Conservation (phyloP, 1,284 basidiomycete species). For the Puccinia polysora region DNA sequence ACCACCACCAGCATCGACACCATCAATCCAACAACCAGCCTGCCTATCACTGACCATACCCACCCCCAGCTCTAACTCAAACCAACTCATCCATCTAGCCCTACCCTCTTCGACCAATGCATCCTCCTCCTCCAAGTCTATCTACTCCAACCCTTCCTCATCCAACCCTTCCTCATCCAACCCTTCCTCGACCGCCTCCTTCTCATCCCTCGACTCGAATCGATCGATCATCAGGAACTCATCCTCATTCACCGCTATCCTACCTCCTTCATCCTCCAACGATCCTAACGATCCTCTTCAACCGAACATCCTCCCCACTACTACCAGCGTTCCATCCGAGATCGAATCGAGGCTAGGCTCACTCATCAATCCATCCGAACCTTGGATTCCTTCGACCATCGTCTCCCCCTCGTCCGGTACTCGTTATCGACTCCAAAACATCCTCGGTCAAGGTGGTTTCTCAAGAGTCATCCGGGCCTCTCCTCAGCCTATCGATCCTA, state of each 20-base stretch:
- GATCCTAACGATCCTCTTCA: too few species aligned
- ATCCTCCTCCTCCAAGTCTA: conserved; percentile 13
- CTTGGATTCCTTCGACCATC: conserved; percentile 9
- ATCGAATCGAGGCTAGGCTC: too few species aligned
- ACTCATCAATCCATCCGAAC: too few species aligned
- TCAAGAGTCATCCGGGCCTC: conserved; percentile 32
- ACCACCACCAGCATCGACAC: too few species aligned
- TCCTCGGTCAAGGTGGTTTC: conserved; percentile 30
- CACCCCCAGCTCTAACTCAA: neutral
- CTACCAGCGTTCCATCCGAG: too few species aligned
- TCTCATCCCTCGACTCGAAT: neutral
- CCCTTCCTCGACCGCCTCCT: too few species aligned
- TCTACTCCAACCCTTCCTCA: conserved; percentile 3
- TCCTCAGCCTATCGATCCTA: neutral
- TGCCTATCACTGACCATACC: neutral
- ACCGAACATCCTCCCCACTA: too few species aligned
- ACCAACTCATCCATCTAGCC: too few species aligned
- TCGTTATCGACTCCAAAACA: conserved; percentile 3
- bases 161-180: conserved; percentile 1
- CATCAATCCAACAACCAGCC: too few species aligned
- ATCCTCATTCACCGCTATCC: too few species aligned
- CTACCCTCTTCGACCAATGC: neutral
- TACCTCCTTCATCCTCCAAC: too few species aligned
- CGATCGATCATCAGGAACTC: neutral
- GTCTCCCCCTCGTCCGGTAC: conserved; percentile 6